phyloP scores from a whole-genome alignment of 306 rosid species.

The Ormosia semicastrata region DNA sequence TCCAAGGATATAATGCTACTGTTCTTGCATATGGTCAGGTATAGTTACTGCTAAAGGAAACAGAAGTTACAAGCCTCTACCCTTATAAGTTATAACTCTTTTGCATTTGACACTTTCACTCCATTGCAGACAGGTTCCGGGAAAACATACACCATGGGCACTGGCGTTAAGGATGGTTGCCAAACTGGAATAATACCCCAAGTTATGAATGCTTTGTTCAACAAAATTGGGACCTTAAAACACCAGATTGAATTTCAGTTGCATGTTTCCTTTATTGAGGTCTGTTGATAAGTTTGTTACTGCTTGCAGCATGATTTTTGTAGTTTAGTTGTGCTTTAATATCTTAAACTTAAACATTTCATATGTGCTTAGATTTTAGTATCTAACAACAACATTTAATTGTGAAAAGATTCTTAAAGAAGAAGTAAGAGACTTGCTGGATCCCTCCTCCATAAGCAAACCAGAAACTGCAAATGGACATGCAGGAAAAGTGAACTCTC shows the following conservation, averaged over 20 bases:
- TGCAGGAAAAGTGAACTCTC: conserved; percentile 61
- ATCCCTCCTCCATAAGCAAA: conserved; percentile 70
- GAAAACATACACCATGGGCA: conserved; percentile 99
- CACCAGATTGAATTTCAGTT: conserved; percentile 87
- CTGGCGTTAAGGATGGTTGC: conserved; percentile 87
- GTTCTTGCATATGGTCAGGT: conserved; percentile 99
- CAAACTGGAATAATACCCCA: conserved; percentile 84
- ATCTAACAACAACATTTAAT: conserved; percentile 41
- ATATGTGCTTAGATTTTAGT: conserved; percentile 17
- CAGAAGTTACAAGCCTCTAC: not conserved
- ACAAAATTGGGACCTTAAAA: conserved; percentile 80
- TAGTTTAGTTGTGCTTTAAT: conserved; percentile 12
- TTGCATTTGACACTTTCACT: conserved; percentile 42
- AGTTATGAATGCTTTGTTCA: conserved; percentile 87
- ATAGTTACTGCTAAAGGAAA: conserved; percentile 20
- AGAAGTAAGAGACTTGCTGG: conserved; percentile 96
- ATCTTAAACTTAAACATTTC: conserved; percentile 12
- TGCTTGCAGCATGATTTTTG: conserved; percentile 27
- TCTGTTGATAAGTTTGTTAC: conserved; percentile 30
- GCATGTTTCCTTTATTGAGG: conserved; percentile 99
- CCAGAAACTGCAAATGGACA: conserved; percentile 84
- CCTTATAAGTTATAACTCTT: conserved; percentile 19
- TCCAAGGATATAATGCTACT: conserved; percentile 99
- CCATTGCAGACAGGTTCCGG: conserved; percentile 97
- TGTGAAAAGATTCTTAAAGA: conserved; percentile 87